Evolutionary conservation across 176 grass and related monocot genomes (phyloP), one percentile per base, ranked within the genome.

Genomic region (Musa beccarii): DNA sequence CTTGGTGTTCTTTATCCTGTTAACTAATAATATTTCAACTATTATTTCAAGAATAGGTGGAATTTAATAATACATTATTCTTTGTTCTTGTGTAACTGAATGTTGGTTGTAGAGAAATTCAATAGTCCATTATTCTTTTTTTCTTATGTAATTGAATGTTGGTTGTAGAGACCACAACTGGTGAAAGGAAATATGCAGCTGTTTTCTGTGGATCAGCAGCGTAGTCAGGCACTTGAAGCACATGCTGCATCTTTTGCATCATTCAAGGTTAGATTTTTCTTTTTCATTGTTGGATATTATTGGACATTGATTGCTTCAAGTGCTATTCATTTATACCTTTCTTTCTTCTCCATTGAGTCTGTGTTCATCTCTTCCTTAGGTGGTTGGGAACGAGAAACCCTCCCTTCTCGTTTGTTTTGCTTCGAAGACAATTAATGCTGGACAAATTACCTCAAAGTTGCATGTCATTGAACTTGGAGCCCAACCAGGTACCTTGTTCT

Each of bases 161-260:
- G 49, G 66, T 81, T 77, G 54, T 74, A 99, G 95, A 91, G 88
- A 67, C 95, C 90, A 9, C 95, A 99, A 76, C 77, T 99, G 76
- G 95, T 94, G 80, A 94, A 99, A 78, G 95, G 95, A 77, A 99
- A 89, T 70, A 94, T 99, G 90, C 95, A 99, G 67, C 91, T 99
- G 72, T 99, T 99, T 82, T 99, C 95, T 79, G 84, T 99, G 57
- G 95, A 99, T 56, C 90, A 99, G 71, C 95, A 99, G 73, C 90
- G 95, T 86, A 99, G 95, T 71, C 95, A 99, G 83, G 90, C 90
- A 34, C 90, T 99, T 92, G 95, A 99, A 91, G 95, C 95, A 71
- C 95, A 99, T 79, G 86, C 95, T 53, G 90, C 95, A 77, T 89
- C 90, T 49, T 99, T 99, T 84, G 88, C 90, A 74, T 80, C 94